These are phyloP conservation scores for Jackrogersella multiformis DNA, from an alignment of 495 filamentous ascomycete species.

Conservation along the genomic window DNA sequence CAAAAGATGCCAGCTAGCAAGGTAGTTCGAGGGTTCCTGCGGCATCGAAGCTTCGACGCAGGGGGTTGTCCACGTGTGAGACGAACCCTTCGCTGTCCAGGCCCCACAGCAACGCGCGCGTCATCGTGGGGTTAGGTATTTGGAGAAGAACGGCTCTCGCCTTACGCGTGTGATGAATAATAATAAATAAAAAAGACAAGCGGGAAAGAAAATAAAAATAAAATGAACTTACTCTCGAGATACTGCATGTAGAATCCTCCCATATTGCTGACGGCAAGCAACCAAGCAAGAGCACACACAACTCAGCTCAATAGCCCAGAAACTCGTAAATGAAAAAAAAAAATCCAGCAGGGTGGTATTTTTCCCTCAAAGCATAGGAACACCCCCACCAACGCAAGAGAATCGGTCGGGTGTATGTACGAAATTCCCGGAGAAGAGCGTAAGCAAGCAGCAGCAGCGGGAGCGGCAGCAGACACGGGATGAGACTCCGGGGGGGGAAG, in stretches of 20 bases:
- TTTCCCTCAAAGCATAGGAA: slow-evolving; percentile 40
- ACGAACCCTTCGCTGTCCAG: slow-evolving; percentile 43
- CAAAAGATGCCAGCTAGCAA: slow-evolving; percentile 24
- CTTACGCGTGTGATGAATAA: slow-evolving; percentile 3
- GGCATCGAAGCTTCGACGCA: slow-evolving; percentile 45
- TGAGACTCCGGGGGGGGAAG: slow-evolving; percentile 46
- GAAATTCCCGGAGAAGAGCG: slow-evolving; percentile 29
- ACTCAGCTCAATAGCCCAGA: slow-evolving; percentile 34
- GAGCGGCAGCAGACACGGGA: slow-evolving; percentile 38
- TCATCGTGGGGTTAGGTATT: slow-evolving; percentile 40
- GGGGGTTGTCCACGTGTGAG: slow-evolving; percentile 48
- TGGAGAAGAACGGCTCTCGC: slow-evolving; percentile 14
- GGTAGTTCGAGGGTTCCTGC: slow-evolving; percentile 30
- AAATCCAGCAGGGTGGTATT: slow-evolving; percentile 39
- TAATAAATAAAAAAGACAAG: not conserved
- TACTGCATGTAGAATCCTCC: slow-evolving; percentile 71
- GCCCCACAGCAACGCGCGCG: slow-evolving; percentile 44
- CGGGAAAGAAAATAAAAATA: no score
- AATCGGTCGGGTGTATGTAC: slow-evolving; percentile 43
- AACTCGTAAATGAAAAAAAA: slow-evolving; percentile 24
- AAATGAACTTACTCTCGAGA: slow-evolving; percentile 70
- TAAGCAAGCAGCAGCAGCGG: slow-evolving; percentile 3
- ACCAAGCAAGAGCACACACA: not conserved
- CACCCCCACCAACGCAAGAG: slow-evolving; percentile 43
- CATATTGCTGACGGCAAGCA: slow-evolving; percentile 54